Evolutionary conservation across 2,329 filamentous ascomycete genomes (phyloP), one percentile per base, ranked within the genome.

Genomic region (Trichoderma atroviride): DNA sequence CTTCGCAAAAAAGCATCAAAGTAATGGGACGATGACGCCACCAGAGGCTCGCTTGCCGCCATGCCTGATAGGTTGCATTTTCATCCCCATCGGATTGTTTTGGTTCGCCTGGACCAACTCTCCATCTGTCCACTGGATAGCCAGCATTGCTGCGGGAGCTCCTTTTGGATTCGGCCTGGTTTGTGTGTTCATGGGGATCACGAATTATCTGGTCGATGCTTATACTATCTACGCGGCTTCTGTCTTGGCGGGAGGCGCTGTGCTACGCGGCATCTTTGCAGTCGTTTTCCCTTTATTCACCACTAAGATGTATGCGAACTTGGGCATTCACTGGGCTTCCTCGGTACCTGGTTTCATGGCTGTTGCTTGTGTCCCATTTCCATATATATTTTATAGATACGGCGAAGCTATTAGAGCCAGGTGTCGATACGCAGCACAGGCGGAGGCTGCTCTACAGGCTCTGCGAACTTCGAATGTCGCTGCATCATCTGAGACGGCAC

Each of bases 211-310:
- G 7, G 86, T 92, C 71, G 90, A 92, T 75, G 81, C 87, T 79
- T 77, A 93, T 77, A 89, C 89, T 62, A 91, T 94, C 74, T 95
- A 90, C 72, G 92, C 92, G 0, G 92, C 92, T 0, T 19, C 37
- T 16, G 37, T 43, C 16, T 19, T 43, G 14, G 37, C 14, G 6
- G 37, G 14, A 6, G 14, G 14, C 7, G 37, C 19, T 43, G 19
- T 43, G 4, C 16, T 43, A 6, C 14, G 37, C 2, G 37, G 14
- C 19, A 16, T 43, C 37, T 43, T 43, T 16, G 37, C 14, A 1
- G 6, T 19, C 14, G 16, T 19, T 19, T 43, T 43, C 37, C 37
- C 37, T 9, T 19, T 43, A 16, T 19, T 43, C 37, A 43, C 37
- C 14, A 19, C 14, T 19, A 16, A 19, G 14, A 43, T 43, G 37